A percentile compares a stretch with the other conserved stretches of the same genome.
Conservation (phyloP, 225 moss, liverwort and hornwort genomes). For the Ulota crispa region DNA sequence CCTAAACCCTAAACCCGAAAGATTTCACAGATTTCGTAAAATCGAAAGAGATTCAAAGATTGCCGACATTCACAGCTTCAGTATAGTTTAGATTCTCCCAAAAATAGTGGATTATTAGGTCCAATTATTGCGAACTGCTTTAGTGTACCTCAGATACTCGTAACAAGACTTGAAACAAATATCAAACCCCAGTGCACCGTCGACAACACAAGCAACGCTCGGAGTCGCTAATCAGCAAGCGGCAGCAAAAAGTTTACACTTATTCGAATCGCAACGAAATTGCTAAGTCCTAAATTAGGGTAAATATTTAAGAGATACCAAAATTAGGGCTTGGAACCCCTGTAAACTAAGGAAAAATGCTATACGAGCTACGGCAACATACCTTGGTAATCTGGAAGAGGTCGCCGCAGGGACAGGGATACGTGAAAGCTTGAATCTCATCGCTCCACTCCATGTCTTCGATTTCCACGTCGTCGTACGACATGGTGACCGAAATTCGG, state of each 20-base stretch:
- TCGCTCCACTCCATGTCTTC: constrained; percentile 99
- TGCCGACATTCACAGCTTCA: not conserved
- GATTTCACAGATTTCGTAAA: not conserved
- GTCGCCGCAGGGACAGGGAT: constrained; percentile 95
- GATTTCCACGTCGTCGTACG: constrained; percentile 97
- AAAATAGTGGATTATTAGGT: not conserved
- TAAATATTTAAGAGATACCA: not conserved
- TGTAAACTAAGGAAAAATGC: not conserved
- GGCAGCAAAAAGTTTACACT: not conserved
- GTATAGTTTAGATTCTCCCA: not conserved
- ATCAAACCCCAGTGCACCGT: not conserved
- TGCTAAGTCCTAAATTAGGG: not conserved
- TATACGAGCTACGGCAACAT: not conserved
- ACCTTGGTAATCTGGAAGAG: constrained; percentile 96
- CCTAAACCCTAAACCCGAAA: not conserved
- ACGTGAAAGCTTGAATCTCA: constrained; percentile 73
- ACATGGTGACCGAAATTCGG: constrained; percentile 47
- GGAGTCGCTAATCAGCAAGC: not conserved
- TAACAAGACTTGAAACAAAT: not conserved
- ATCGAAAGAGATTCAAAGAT: not conserved
- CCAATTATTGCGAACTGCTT: not conserved
- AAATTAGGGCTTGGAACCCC: constrained; percentile 21
- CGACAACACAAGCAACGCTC: not conserved
- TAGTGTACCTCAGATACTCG: not conserved
- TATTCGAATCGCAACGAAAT: not conserved